Conservation (phyloP, 176 grass and related monocot genomes). For the Ensete ventricosum region DNA sequence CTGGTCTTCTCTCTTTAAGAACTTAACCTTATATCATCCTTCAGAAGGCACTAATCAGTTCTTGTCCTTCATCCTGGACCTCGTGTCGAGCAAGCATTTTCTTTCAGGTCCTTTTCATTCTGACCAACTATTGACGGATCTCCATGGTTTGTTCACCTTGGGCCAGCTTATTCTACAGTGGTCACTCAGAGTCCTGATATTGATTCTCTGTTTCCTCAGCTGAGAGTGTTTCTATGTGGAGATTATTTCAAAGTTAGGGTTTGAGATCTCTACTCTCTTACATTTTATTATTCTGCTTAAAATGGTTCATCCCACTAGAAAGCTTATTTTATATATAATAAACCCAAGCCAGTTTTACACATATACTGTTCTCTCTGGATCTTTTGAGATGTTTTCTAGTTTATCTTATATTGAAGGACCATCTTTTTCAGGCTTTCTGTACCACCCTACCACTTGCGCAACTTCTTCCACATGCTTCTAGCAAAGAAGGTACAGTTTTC, state of each 20-base stretch:
- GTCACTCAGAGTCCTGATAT: slow-evolving; percentile 47
- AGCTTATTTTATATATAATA: no score
- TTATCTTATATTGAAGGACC: no score
- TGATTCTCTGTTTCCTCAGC: slow-evolving; percentile 70
- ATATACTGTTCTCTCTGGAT: background rate
- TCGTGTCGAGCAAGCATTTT: slow-evolving; percentile 27
- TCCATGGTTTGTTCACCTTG: slow-evolving; percentile 55
- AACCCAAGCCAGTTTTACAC: no score
- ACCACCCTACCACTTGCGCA: slow-evolving; percentile 75
- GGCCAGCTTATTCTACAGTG: slow-evolving; percentile 80
- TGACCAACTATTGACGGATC: slow-evolving; percentile 49
- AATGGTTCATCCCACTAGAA: no score
- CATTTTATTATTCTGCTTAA: no score
- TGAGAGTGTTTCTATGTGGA: slow-evolving; percentile 52
- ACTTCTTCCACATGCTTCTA: slow-evolving; percentile 89
- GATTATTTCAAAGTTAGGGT: slow-evolving; percentile 63
- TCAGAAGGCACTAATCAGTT: no score
- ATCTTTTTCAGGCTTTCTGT: slow-evolving; percentile 56
- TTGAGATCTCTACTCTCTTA: no score
- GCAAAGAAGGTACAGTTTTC: slow-evolving; percentile 50
- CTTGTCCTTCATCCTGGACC: no score
- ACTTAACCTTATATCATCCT: no score
- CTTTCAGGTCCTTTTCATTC: slow-evolving; percentile 29
- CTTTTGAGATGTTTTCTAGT: background rate
- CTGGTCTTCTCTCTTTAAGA: no score